These are phyloP conservation scores for Dujonia santamariae DNA, from an alignment of 1,139 yeast genomes.

Conservation along the genomic window DNA sequence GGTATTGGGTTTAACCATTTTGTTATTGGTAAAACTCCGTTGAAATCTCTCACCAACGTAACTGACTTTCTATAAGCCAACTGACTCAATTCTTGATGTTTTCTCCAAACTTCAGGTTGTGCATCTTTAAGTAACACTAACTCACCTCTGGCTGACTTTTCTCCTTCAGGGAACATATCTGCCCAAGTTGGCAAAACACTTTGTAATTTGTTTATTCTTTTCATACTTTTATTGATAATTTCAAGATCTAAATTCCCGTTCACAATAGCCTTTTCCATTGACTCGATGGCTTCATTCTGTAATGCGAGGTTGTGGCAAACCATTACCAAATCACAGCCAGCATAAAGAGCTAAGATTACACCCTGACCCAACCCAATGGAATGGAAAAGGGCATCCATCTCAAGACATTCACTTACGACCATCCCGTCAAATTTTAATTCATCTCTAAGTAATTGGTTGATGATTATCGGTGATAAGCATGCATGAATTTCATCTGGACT, in stretches of 20 bases:
- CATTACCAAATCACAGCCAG: constrained; percentile 66
- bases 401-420: constrained; percentile 63
- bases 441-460: constrained; percentile 50
- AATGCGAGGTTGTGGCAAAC: constrained; percentile 58
- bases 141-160: constrained; percentile 26
- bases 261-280: constrained; percentile 50
- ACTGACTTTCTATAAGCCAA: constrained; percentile 53
- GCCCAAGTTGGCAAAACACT: constrained; percentile 46
- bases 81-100: constrained; percentile 45
- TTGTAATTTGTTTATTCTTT: constrained; percentile 46
- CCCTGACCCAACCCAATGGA: constrained; percentile 68
- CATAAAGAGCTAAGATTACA: constrained; percentile 57
- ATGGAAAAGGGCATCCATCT: constrained; percentile 62
- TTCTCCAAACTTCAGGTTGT: constrained; percentile 33
- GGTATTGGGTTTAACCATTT: constrained; percentile 22
- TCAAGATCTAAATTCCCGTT: constrained; percentile 54
- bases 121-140: constrained; percentile 23
- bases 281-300: constrained; percentile 59
- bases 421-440: constrained; percentile 57
- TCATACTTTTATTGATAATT: constrained; percentile 37
- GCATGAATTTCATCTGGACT: constrained; percentile 64
- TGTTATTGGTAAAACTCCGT: constrained; percentile 50
- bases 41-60: constrained; percentile 56
- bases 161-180: constrained; percentile 41
- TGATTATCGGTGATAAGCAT: constrained; percentile 56